Evolutionary conservation across 345 rosid genomes (phyloP), one percentile per base, ranked within the genome.

Genomic region (Erucastrum elatum): DNA sequence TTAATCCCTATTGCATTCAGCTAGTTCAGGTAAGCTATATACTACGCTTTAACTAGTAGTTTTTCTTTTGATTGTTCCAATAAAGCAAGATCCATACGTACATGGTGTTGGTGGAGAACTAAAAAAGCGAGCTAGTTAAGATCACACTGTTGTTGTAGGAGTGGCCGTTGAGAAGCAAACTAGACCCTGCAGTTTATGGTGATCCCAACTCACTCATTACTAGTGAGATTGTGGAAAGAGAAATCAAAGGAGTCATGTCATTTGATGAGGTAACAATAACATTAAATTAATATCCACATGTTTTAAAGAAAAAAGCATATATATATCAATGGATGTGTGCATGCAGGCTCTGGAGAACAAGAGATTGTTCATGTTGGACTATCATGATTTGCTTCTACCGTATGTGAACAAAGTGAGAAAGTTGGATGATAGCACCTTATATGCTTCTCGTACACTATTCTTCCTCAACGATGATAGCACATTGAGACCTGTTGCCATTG

Each of bases 141-240:
- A 44, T 44, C 53, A 13, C 15, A 44, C 15, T 39, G 46, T 44
- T 31, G 4, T 37, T 80, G 5, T 68, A 91, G 98, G 96, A 94
- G 72, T 94, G 94, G 96, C 98, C 98, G 6, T 27, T 91, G 81
- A 88, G 73, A 81, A 39, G 98, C 71, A 79, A 82, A 21, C 89
- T 94, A 5, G 98, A 94, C 70, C 88, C 96, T 0, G 59, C 6
- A 4, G 78, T 84, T 3, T 94, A 91, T 3, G 97, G 98, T 11
- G 85, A 89, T 0, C 74, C 87, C 0, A 90, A 80, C 66, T 94
- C 98, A 25, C 86, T 83, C 29, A 88, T 94, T 74, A 91, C 97
- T 7, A 71, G 80, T 58, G 90, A 90, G 16, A 46, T 89, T 11
- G 56, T 91, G 0, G 86, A 89, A 78, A 58, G 25, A 33, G 85